Evolutionary conservation across 139 green algal genomes (phyloP).

Genomic region (Chlorella sp.): DNA sequence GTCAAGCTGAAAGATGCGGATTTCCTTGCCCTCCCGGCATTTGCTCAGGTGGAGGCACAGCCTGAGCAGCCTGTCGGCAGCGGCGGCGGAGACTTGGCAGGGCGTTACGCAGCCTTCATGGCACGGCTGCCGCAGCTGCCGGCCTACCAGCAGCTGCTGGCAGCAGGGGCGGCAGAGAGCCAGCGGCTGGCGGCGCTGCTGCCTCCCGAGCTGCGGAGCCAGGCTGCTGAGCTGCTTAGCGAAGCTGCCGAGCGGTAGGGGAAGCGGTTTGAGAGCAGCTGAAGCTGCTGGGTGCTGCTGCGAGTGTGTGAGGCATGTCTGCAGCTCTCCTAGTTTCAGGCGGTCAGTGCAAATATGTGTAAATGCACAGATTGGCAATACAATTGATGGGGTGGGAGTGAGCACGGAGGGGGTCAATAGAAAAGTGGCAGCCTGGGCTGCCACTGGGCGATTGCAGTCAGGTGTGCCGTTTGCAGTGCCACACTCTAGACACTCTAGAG

Average conservation of each 20-base stretch:
- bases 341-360: neutral
- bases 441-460: too few relatives aligned
- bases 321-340: neutral
- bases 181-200: neutral
- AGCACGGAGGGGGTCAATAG: too few relatives aligned
- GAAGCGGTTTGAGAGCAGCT: too few relatives aligned
- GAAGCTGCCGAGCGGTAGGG: too few relatives aligned
- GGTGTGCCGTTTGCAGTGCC: too few relatives aligned
- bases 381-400: too few relatives aligned
- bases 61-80: neutral
- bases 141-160: neutral
- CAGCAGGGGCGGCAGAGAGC: neutral
- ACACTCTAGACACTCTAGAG: too few relatives aligned
- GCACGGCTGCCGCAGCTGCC: neutral
- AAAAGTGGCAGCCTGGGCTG: too few relatives aligned
- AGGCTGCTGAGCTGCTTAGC: too few relatives aligned
- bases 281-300: too few relatives aligned
- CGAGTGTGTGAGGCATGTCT: too few relatives aligned
- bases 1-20: neutral
- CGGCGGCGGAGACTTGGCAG: too few relatives aligned
- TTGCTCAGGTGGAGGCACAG: neutral
- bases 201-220: neutral
- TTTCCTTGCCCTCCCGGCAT: conserved; percentile 3
- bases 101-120: neutral
- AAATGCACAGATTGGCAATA: neutral